Evolutionary conservation across 192 early-diverging fungal species (phyloP).

Genomic region (Umbelopsis sp.): DNA sequence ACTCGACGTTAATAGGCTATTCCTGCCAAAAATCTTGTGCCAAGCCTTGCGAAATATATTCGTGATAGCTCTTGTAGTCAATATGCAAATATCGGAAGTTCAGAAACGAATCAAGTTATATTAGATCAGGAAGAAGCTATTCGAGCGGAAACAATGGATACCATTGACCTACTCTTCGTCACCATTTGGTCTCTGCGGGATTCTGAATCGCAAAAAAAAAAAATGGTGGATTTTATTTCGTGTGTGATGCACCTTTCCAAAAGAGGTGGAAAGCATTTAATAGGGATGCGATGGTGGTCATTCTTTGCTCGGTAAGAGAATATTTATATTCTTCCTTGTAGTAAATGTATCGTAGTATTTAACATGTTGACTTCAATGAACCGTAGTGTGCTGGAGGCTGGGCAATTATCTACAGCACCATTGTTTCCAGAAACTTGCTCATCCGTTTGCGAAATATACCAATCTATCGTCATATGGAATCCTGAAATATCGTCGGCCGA

Average conservation of each 20-base stretch:
- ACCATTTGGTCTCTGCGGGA: slow-evolving; percentile 21
- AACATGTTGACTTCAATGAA: no score
- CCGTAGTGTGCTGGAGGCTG: background rate
- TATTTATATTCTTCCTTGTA: no score
- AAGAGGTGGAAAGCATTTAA: slow-evolving; percentile 16
- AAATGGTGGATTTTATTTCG: slow-evolving; percentile 18
- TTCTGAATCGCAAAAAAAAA: background rate
- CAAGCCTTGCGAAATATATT: slow-evolving; percentile 27
- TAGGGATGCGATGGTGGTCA: slow-evolving; percentile 38
- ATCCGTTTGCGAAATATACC: background rate
- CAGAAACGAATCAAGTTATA: background rate
- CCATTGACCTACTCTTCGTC: slow-evolving; percentile 24
- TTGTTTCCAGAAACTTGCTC: background rate
- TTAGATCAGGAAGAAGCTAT: slow-evolving; percentile 21
- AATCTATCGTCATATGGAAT: background rate
- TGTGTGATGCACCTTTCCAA: slow-evolving; percentile 18
- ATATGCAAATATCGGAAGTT: background rate
- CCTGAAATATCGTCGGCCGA: background rate
- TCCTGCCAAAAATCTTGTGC: slow-evolving; percentile 27
- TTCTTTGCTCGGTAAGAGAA: slow-evolving; percentile 29
- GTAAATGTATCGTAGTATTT: background rate
- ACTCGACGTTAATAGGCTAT: slow-evolving; percentile 14
- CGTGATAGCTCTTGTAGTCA: slow-evolving; percentile 5
- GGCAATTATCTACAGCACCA: background rate
- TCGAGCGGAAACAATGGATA: slow-evolving; percentile 17